Evolutionary conservation across 495 filamentous ascomycete genomes (phyloP).

Genomic region (Xylaria flabelliformis): DNA sequence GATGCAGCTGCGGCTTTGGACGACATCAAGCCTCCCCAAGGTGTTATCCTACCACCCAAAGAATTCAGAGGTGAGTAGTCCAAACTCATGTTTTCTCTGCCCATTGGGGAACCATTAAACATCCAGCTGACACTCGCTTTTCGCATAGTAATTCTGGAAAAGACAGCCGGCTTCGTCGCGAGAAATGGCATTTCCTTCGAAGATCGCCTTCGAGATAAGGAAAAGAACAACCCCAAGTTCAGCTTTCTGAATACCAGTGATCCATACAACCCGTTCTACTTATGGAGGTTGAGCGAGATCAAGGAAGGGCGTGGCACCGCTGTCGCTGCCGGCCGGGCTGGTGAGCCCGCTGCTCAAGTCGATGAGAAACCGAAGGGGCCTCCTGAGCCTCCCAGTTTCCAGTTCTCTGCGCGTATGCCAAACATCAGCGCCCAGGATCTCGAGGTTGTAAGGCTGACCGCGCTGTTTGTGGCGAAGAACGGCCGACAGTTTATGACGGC

Average conservation of each 20-base stretch:
- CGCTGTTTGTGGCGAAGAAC: constrained; percentile 87
- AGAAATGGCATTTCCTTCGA: constrained; percentile 85
- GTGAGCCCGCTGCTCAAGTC: constrained; percentile 61
- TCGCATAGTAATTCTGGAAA: constrained; percentile 82
- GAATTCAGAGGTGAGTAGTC: constrained; percentile 41
- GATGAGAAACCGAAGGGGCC: constrained; percentile 81
- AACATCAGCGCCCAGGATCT: constrained; percentile 95
- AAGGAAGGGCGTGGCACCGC: constrained; percentile 80
- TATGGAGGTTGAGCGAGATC: constrained; percentile 88
- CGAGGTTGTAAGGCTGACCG: constrained; percentile 89
- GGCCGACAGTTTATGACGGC: constrained; percentile 89
- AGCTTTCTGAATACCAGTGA: constrained; percentile 83
- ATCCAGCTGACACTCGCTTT: constrained; percentile 54
- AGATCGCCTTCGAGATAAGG: constrained; percentile 86
- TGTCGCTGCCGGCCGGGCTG: constrained; percentile 76
- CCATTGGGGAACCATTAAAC: background rate
- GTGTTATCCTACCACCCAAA: constrained; percentile 81
- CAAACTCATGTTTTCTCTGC: background rate
- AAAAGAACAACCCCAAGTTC: constrained; percentile 86
- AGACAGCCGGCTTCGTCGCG: constrained; percentile 93
- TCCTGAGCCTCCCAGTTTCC: constrained; percentile 83
- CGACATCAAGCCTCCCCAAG: constrained; percentile 75
- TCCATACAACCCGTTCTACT: constrained; percentile 85
- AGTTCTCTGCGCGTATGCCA: constrained; percentile 96
- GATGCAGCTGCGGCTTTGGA: constrained; percentile 58